phyloP scores from a whole-genome alignment of 441 rosid genomes.

The Geranium incanum region DNA sequence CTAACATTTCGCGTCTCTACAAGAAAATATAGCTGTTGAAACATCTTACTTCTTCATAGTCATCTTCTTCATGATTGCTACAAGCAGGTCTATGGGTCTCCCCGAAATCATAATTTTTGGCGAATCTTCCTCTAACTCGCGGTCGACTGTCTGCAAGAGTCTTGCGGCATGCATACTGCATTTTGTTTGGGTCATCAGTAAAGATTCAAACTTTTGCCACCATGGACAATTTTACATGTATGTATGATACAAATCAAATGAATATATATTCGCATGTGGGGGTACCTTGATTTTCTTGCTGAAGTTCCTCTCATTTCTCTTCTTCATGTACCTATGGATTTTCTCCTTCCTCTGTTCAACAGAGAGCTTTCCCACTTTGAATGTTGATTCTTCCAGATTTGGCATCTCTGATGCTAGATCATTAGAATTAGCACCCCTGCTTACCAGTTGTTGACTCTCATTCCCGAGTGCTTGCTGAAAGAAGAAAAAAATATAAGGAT shows the following conservation, averaged over 20 bases:
- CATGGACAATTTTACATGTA: background rate
- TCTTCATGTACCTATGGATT: constrained; percentile 90
- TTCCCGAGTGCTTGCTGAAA: constrained; percentile 36
- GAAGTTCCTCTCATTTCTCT: constrained; percentile 86
- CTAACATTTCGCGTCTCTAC: background rate
- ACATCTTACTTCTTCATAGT: constrained; percentile 46
- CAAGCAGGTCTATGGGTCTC: constrained; percentile 42
- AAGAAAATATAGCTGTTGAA: background rate
- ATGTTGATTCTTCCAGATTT: constrained; percentile 60
- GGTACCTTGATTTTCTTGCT: constrained; percentile 92
- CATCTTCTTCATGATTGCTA: constrained; percentile 51
- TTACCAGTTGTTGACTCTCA: constrained; percentile 42
- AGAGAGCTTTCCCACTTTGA: constrained; percentile 69
- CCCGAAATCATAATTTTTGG: constrained; percentile 74
- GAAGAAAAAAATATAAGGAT: background rate
- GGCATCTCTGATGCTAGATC: constrained; percentile 60
- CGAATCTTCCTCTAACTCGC: constrained; percentile 87
- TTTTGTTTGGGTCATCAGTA: background rate
- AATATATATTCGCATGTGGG: background rate
- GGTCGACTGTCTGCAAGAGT: constrained; percentile 92
- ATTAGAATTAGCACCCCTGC: constrained; percentile 35
- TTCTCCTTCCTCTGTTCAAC: constrained; percentile 85
- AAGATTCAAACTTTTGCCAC: background rate
- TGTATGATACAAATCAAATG: background rate
- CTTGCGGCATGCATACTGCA: constrained; percentile 91